These are phyloP conservation scores for Plasmodium knowlesi DNA, from an alignment of 169 alveolate species.

Conservation along the genomic window DNA sequence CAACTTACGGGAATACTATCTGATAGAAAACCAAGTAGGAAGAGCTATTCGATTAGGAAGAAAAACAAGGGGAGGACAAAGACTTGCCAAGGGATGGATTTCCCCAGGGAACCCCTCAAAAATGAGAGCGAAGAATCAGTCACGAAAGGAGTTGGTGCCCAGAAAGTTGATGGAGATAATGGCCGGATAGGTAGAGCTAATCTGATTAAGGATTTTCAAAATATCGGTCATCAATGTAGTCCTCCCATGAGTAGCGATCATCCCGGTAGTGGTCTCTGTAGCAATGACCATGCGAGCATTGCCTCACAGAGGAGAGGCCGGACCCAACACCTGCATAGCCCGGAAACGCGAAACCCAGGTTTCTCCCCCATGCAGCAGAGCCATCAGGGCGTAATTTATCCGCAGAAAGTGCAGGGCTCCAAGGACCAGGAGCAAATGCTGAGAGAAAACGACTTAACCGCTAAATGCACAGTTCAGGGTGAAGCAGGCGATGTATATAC, in stretches of 20 bases:
- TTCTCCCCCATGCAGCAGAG: neutral
- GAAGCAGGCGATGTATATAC: neutral
- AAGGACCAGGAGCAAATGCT: neutral
- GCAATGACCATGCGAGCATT: no score
- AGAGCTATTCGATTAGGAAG: neutral
- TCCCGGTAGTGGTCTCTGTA: neutral
- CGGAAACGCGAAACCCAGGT: neutral
- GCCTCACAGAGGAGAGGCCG: no score
- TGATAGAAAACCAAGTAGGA: neutral
- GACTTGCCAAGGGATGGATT: neutral
- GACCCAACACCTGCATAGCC: neutral
- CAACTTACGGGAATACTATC: neutral
- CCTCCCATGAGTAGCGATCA: neutral
- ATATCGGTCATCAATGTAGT: neutral
- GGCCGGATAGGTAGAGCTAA: neutral
- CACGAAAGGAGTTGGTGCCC: neutral
- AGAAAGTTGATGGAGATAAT: neutral
- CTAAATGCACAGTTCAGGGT: neutral
- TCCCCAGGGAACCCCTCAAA: neutral
- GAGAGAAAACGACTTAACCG: neutral
- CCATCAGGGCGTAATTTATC: neutral
- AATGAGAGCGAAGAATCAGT: neutral
- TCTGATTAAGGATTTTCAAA: neutral
- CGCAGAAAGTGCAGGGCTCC: neutral
- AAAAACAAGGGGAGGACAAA: neutral